Evolutionary conservation across 139 green algal species (phyloP), one percentile per base, ranked within the genome.

Genomic region (Mychonastes homosphaera): DNA sequence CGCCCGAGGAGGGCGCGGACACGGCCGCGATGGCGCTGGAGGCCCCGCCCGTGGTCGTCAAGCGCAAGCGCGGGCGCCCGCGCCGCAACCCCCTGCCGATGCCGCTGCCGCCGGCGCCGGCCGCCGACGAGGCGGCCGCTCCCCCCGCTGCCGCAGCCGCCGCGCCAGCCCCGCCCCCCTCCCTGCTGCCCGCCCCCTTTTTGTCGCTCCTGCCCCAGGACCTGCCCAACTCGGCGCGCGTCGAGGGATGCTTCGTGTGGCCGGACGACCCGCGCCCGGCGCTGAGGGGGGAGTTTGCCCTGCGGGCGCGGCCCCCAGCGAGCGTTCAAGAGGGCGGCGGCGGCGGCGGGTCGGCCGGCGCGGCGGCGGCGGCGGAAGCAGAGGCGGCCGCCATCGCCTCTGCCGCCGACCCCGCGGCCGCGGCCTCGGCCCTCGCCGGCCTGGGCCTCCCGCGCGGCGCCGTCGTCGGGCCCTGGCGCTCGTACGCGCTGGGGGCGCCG

Each of bases 191-290:
- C n/a, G n/a, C n/a, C n/a, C n/a, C n/a, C n/a, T n/a, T n/a, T n/a
- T n/a, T n/a, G n/a, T n/a, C n/a, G n/a, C n/a, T n/a, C 26, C 21
- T 67, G 50, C 60, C 60, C 16, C 35, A 35, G 28, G 60, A 67
- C 29, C 46, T 60, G 24, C 60, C 60, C 13, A 13, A 10, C 13
- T 10, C 36, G 10, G 36, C 36, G 13, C 12, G 36, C 34, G 60
- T 67, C 4, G 6, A 50, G 49, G 48, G 48, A 2, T 50, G 49
- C 49, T 44, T 53, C 16, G 49, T 67, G n/a, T 16, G 27, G 15
- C n/a, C 10, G 23, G 38, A 26, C 12, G 60, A 67, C 30, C 49
- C 60, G 0, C 29, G 60, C 28, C 2, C 2, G 29, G 30, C 26
- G 7, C 38, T 67, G 49, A 26, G n/a, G 8, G 28, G 29, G 0